Evolutionary conservation across 2,329 filamentous ascomycete genomes (phyloP).

Genomic region (Trichoderma sp.): DNA sequence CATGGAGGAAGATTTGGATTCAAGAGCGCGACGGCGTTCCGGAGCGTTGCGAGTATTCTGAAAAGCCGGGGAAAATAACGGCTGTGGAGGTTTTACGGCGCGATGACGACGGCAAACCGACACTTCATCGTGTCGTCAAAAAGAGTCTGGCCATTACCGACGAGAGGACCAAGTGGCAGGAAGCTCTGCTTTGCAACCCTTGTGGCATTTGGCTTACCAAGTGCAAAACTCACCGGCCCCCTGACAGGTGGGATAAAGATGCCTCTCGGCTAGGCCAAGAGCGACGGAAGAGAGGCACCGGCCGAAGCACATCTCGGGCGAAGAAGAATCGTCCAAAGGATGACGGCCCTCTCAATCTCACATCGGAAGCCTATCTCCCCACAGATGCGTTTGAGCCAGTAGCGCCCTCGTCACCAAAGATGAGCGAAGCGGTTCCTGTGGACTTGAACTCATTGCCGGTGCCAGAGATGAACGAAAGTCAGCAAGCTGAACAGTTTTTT

Average conservation of each 20-base stretch:
- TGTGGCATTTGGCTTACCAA: constrained; percentile 96
- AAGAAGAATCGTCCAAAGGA: constrained; percentile 54
- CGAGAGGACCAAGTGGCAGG: constrained; percentile 67
- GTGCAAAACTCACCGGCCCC: constrained; percentile 79
- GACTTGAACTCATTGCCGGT: neutral
- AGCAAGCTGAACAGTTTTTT: neutral
- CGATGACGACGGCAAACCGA: constrained; percentile 63
- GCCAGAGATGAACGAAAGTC: neutral
- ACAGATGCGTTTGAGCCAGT: constrained; percentile 55
- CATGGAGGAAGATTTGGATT: constrained; percentile 92
- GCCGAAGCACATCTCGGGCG: constrained; percentile 42
- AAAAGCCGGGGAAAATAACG: constrained; percentile 71
- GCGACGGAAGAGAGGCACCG: constrained; percentile 50
- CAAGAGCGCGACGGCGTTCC: constrained; percentile 72
- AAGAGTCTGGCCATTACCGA: constrained; percentile 65
- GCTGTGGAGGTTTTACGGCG: constrained; percentile 69
- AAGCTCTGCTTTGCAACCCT: constrained; percentile 85
- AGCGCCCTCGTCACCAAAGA: constrained; percentile 42
- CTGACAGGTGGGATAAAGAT: constrained; percentile 77
- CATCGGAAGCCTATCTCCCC: constrained; percentile 56
- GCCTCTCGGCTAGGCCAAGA: constrained; percentile 54
- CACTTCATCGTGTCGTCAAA: constrained; percentile 73
- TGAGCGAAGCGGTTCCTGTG: constrained; percentile 18
- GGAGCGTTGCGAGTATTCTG: constrained; percentile 65
- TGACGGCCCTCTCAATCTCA: constrained; percentile 46